Percentiles rank a stretch among this genome's conserved stretches.
Conservation (phyloP, 805 yeast genomes). For the Cyberlindnera americana region DNA sequence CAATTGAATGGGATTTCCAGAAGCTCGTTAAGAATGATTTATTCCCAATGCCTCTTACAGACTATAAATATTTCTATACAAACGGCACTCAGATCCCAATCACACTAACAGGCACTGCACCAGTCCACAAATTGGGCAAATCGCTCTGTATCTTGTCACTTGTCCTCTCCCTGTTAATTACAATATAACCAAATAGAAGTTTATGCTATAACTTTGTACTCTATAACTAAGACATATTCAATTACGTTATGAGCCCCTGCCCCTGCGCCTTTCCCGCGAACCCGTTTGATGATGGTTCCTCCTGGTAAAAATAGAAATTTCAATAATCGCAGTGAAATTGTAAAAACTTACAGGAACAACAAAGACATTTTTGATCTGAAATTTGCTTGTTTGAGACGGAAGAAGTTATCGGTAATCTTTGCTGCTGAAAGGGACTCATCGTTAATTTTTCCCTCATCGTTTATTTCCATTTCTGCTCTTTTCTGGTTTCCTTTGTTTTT, state of each 20-base stretch:
- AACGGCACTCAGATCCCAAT: slow-evolving; percentile 23
- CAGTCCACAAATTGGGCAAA: not conserved
- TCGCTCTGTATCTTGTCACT: not conserved
- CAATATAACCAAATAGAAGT: too few relatives aligned
- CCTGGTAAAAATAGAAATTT: slow-evolving; percentile 2
- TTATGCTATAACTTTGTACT: too few relatives aligned
- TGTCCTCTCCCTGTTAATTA: too few relatives aligned
- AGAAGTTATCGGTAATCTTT: too few relatives aligned
- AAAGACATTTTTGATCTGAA: not conserved
- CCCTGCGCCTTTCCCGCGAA: too few relatives aligned
- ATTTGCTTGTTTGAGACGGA: too few relatives aligned
- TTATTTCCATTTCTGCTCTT: not conserved
- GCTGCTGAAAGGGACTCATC: too few relatives aligned
- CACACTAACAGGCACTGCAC: not conserved
- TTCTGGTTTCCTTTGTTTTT: too few relatives aligned
- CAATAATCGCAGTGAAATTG: too few relatives aligned
- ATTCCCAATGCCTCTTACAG: slow-evolving; percentile 59
- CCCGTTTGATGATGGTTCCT: not conserved
- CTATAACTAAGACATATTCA: too few relatives aligned
- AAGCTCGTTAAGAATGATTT: slow-evolving; percentile 45
- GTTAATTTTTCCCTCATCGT: not conserved
- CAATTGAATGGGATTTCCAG: slow-evolving; percentile 65
- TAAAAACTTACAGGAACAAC: too few relatives aligned
- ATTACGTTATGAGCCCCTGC: too few relatives aligned
- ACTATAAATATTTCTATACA: slow-evolving; percentile 43